These are phyloP conservation scores for Saitozyma podzolica DNA, from an alignment of 768 basidiomycete genomes.

Conservation along the genomic window DNA sequence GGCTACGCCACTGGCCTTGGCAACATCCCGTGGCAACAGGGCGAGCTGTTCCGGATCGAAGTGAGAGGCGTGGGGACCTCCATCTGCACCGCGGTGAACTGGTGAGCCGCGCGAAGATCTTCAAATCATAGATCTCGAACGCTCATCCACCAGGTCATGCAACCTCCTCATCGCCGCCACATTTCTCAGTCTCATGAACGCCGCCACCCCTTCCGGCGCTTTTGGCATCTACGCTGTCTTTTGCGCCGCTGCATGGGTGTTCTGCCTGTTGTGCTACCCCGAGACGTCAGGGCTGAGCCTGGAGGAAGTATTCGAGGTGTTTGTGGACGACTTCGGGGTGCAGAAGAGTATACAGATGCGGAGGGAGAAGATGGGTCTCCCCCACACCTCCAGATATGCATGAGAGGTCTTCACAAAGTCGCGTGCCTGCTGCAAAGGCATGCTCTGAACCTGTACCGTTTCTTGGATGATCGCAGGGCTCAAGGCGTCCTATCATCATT, in stretches of 20 bases:
- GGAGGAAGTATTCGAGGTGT: constrained; percentile 55
- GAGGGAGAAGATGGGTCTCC: too few relatives aligned
- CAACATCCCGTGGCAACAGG: constrained; percentile 84
- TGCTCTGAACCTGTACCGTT: too few relatives aligned
- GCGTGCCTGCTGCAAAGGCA: too few relatives aligned
- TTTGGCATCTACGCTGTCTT: constrained; percentile 76
- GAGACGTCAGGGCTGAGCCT: constrained; percentile 66
- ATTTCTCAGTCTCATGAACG: constrained; percentile 74
- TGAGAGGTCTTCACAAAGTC: too few relatives aligned
- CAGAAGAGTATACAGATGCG: constrained; percentile 45
- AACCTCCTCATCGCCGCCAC: constrained; percentile 78
- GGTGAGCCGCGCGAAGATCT: constrained; percentile 51
- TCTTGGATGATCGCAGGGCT: too few relatives aligned
- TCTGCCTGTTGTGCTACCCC: constrained; percentile 70
- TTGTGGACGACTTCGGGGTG: constrained; percentile 67
- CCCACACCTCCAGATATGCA: too few relatives aligned
- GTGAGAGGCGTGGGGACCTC: constrained; percentile 77
- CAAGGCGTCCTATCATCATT: too few relatives aligned
- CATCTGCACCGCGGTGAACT: constrained; percentile 73
- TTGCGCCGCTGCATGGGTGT: constrained; percentile 68
- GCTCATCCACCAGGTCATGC: background rate
- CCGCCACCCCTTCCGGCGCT: constrained; percentile 71
- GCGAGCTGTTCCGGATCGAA: constrained; percentile 77
- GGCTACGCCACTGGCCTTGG: constrained; percentile 78
- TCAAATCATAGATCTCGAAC: background rate